Percentiles rank a stretch among this genome's conserved stretches.
Conservation (phyloP, 2,329 filamentous ascomycete genomes). For the Exophiala phaeomuriformis region DNA sequence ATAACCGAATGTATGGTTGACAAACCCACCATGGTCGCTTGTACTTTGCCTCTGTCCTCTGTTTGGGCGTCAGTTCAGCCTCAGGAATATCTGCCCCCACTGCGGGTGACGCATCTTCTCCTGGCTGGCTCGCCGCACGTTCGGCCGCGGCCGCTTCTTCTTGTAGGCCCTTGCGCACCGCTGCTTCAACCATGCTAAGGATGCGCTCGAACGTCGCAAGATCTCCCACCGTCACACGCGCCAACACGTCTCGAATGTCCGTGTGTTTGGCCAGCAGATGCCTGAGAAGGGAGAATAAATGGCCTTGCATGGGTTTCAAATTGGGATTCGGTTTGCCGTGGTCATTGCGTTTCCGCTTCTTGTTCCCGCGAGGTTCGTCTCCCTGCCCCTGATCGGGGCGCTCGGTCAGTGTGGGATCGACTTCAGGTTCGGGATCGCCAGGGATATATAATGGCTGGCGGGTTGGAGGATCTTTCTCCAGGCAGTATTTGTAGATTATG, state of each 20-base stretch:
- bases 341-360: slow-evolving; percentile 38
- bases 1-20: slow-evolving; percentile 75
- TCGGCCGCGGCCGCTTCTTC: slow-evolving; percentile 8
- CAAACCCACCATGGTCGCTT: slow-evolving; percentile 83
- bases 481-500: slow-evolving; percentile 72
- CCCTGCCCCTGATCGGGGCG: neutral
- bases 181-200: slow-evolving; percentile 65
- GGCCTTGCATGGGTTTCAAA: slow-evolving; percentile 73
- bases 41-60: slow-evolving; percentile 59
- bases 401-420: neutral
- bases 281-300: slow-evolving; percentile 85
- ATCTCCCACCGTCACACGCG: slow-evolving; percentile 59
- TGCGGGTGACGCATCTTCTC: neutral
- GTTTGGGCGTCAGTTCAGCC: slow-evolving; percentile 31
- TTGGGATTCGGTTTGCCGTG: slow-evolving; percentile 49
- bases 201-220: slow-evolving; percentile 71
- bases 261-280: slow-evolving; percentile 74
- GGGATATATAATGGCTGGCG: slow-evolving; percentile 68
- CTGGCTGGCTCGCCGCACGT: neutral
- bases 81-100: slow-evolving; percentile 49
- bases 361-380: slow-evolving; percentile 1
- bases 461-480: slow-evolving; percentile 57
- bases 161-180: slow-evolving; percentile 48
- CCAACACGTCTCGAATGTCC: slow-evolving; percentile 77
- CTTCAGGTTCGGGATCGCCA: slow-evolving; percentile 36